phyloP scores from a whole-genome alignment of 2,329 filamentous ascomycete genomes.

The Ophiostoma piceae region DNA sequence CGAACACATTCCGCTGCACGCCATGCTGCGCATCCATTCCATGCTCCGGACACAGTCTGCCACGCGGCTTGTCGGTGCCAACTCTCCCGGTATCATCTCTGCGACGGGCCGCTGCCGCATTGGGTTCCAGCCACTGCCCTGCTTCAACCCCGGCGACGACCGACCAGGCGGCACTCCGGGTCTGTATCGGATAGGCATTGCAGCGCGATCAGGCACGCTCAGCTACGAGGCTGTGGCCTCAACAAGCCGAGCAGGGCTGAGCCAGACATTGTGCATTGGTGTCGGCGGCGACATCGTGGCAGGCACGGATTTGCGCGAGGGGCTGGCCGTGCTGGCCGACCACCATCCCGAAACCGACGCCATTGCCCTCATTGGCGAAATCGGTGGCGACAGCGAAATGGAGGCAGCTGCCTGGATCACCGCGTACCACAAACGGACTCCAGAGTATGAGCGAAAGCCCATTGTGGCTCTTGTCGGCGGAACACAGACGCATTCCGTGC shows the following conservation, averaged over 20 bases:
- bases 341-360: conserved; percentile 61
- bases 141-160: conserved; percentile 57
- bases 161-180: background rate
- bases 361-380: conserved; percentile 67
- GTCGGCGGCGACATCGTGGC: conserved; percentile 73
- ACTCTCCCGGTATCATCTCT: conserved; percentile 74
- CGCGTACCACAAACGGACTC: conserved; percentile 53
- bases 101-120: conserved; percentile 68
- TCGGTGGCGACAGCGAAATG: conserved; percentile 64
- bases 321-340: conserved; percentile 58
- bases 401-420: conserved; percentile 70
- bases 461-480: conserved; percentile 69
- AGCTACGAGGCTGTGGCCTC: conserved; percentile 76
- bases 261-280: conserved; percentile 70
- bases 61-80: conserved; percentile 71
- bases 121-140: conserved; percentile 71
- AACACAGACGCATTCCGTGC: conserved; percentile 53
- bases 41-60: conserved; percentile 66
- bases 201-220: conserved; percentile 74
- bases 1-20: conserved; percentile 73
- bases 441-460: conserved; percentile 64
- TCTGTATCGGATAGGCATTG: conserved; percentile 58
- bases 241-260: conserved; percentile 66
- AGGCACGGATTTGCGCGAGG: conserved; percentile 70
- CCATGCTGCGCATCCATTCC: conserved; percentile 65